Conservation (phyloP, 345 rosid genomes). For the Microcos paniculata region DNA sequence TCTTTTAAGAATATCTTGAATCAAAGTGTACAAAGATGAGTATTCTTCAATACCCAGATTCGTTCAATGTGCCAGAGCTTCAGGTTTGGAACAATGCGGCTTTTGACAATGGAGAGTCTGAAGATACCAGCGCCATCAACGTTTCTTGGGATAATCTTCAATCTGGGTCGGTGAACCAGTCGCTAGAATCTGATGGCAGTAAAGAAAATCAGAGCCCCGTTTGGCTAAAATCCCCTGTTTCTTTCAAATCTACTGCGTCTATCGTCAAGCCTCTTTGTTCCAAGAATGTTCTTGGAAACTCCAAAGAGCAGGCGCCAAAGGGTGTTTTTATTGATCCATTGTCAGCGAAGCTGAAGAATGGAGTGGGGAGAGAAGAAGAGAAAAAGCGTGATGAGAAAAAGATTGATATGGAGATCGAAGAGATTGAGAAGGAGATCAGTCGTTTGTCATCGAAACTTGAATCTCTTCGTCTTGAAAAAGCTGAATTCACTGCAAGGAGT, state of each 20-base stretch:
- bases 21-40: conserved; percentile 42
- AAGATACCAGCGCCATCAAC: conserved; percentile 37
- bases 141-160: conserved; percentile 50
- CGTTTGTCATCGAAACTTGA: conserved; percentile 67
- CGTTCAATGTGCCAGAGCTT: conserved; percentile 43
- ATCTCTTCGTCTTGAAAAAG: conserved; percentile 70
- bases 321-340: conserved; percentile 11
- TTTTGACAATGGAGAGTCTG: conserved; percentile 72
- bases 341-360: conserved; percentile 21
- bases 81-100: conserved; percentile 96
- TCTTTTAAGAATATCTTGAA: not conserved
- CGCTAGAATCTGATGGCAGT: conserved; percentile 59
- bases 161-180: conserved; percentile 33
- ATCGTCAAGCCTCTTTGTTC: conserved; percentile 33
- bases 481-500: conserved; percentile 43
- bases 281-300: conserved; percentile 21
- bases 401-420: conserved; percentile 80
- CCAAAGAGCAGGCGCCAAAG: conserved; percentile 31
- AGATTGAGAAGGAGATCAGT: conserved; percentile 71
- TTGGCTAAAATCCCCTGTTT: conserved; percentile 30
- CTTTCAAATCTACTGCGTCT: conserved; percentile 22
- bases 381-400: conserved; percentile 38
- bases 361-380: conserved; percentile 19
- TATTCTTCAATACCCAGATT: conserved; percentile 47
- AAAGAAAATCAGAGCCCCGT: conserved; percentile 56